Base-by-base conservation (phyloP, 495 filamentous ascomycete genomes). In the Barbatosphaeria neglecta region DNA sequence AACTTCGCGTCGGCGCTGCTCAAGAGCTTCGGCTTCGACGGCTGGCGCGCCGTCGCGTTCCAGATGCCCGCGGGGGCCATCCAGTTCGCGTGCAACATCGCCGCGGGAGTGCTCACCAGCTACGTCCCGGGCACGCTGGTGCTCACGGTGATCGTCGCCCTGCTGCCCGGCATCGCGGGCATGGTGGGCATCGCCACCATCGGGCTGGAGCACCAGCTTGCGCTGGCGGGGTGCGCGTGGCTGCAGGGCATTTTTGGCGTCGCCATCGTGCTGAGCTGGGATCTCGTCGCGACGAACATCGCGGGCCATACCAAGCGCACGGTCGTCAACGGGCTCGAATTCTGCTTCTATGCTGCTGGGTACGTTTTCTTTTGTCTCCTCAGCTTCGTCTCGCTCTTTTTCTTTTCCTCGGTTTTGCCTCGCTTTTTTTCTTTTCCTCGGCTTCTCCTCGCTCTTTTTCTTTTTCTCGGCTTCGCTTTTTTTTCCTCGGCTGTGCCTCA, bases 1-100 rank as follows among this genome's bases (percentile, higher is more conserved):
- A 76, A 72, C 19, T 78, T 75, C 51, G 75, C 72, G 7, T 55
- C 75, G 1, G 73, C 67, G n/a, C 50, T 80, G 15, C 74, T 80
- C 48, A 57, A 59, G 18, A 67, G 63, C 41, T 75, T 77, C 43
- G 75, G 74, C 6, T 80, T 74, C 49, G 67, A 57, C n/a, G 28
- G 45, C 18, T 31, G 50, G 31, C 19, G 38, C 9, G 43, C 43
- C 6, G 22, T 37, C 31, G 20, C 20, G 27, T 37, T n/a, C 24
- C 43, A 45, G 43, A 33, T 45, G 31, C 43, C 43, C 27, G 31
- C 43, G 10, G 43, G 43, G 19, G 43, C 27, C 4, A 35, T 45
- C 31, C 27, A 45, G 31, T 37, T 45, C 31, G 16, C 38, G 9
- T 45, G 43, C 43, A 41, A 41, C 6, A 63, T 76, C 5, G 73